Base-by-base conservation (phyloP, 345 rosid species). In the Cochlearia excelsa region DNA sequence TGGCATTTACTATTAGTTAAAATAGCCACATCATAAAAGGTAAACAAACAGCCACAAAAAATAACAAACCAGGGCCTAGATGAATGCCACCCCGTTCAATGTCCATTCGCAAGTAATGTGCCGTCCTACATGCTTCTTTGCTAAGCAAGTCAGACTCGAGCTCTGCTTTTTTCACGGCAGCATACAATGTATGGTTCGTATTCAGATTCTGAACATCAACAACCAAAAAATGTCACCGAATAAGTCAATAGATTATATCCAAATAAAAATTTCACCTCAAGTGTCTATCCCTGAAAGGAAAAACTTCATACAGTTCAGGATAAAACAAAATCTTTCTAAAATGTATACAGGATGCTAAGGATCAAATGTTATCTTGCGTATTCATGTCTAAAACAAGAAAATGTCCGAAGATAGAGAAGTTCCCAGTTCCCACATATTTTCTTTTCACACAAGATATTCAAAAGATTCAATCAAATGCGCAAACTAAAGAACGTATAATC, bases 41-140 rank as follows among this genome's bases (percentile, higher is more conserved):
- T 49, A 8, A 37, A 45, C 28, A 70, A 43, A 2, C 6, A 56
- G 57, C 33, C 7, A 29, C 6, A 50, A 60, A 29, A 59, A 9
- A 46, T 64, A 37, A 74, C 57, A 48, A 69, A 88, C 99, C 91
- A 50, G 74, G 52, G 68, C 75, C 61, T 16, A 93, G 86, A 83
- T 93, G 97, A 54, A 93, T 89, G 82, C 99, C 97, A 51, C 99
- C 97, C 72, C 78, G 84, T 75, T 93, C 95, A 82, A 89, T 79
- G 73, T 93, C 99, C 61, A 79, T 61, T 10, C 84, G 79, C 45
- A 93, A 79, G 71, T 83, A 72, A 58, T 51, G 76, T 3, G 99
- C 91, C 10, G 99, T 84, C 79, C 94, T 85, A 52, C 67, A 74
- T 76, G 97, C 94, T 79, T 93, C 97, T 63, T 66, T 70, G 42